Percentiles rank a stretch among this genome's conserved stretches.
These are phyloP conservation scores for Nothopassalora personata DNA, from an alignment of 2,329 filamentous ascomycete species.

Conservation along the genomic window DNA sequence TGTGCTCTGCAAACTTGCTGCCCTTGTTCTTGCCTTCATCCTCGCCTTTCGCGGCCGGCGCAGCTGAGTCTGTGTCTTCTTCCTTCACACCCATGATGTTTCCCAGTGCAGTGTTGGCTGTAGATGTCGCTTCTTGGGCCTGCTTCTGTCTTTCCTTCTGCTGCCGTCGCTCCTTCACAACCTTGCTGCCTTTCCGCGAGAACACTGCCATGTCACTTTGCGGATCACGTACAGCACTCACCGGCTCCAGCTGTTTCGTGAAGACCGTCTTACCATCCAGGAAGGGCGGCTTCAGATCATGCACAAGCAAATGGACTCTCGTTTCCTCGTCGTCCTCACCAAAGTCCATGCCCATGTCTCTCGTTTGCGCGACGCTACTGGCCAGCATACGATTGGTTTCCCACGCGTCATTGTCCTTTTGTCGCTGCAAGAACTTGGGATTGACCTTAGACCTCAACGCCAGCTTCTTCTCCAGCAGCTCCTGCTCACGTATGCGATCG, in stretches of 20 bases:
- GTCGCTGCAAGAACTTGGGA: constrained; percentile 73
- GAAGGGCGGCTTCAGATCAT: constrained; percentile 91
- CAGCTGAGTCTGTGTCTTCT: constrained; percentile 79
- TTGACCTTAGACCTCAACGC: constrained; percentile 40
- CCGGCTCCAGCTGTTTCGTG: constrained; percentile 92
- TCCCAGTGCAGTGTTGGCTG: constrained; percentile 84
- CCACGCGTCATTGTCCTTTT: constrained; percentile 95
- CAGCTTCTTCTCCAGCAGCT: constrained; percentile 74
- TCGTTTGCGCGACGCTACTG: constrained; percentile 89
- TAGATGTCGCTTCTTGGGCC: constrained; percentile 88
- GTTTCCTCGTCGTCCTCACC: constrained; percentile 86
- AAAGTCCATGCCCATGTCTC: constrained; percentile 66
- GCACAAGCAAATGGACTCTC: constrained; percentile 82
- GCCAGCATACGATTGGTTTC: constrained; percentile 98
- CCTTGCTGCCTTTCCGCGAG: constrained; percentile 86
- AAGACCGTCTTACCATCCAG: constrained; percentile 92
- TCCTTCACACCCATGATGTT: constrained; percentile 96
- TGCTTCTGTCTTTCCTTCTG: constrained; percentile 91
- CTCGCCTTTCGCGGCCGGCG: constrained; percentile 56
- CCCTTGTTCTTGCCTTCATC: constrained; percentile 57
- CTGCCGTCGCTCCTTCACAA: constrained; percentile 85
- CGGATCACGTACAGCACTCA: constrained; percentile 84
- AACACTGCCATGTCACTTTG: constrained; percentile 99
- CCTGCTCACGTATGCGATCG: constrained; percentile 69
- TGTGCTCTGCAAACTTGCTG: constrained; percentile 81